Evolutionary conservation across 1,139 yeast species (phyloP).

Genomic region (Saccharomycopsis hybrid): DNA sequence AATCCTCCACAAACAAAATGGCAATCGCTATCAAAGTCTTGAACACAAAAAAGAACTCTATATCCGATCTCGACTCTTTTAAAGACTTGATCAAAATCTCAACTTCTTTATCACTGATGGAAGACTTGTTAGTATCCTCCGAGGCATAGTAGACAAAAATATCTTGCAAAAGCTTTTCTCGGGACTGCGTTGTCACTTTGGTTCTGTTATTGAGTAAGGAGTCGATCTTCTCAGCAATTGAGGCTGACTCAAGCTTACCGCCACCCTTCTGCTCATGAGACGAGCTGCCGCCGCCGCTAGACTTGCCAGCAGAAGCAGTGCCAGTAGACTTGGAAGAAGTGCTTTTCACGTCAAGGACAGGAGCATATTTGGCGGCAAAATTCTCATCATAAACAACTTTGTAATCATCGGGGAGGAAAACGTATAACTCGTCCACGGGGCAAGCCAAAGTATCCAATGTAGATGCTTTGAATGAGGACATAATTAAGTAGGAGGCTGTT

Average conservation of each 20-base stretch:
- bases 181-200: slow-evolving; percentile 10
- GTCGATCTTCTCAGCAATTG: slow-evolving; percentile 6
- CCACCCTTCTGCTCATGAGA: neutral
- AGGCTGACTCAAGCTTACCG: neutral
- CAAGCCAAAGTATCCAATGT: slow-evolving; percentile 1
- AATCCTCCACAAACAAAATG: slow-evolving; percentile 7
- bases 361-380: too few species aligned
- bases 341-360: neutral
- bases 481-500: too few species aligned
- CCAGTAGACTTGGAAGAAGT: neutral
- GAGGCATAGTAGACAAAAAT: slow-evolving; percentile 7
- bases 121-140: neutral
- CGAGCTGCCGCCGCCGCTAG: neutral
- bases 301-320: too few species aligned
- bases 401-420: slow-evolving; percentile 5
- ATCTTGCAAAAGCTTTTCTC: slow-evolving; percentile 10
- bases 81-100: slow-evolving; percentile 4
- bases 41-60: slow-evolving; percentile 10
- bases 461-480: slow-evolving; percentile 9
- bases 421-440: slow-evolving; percentile 9
- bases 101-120: slow-evolving; percentile 4
- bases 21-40: slow-evolving; percentile 13
- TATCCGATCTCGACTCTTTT: slow-evolving; percentile 9
- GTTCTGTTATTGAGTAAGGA: slow-evolving; percentile 9
- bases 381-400: neutral